Percentiles rank a stretch among this genome's conserved stretches.
Conservation (phyloP, 129 eudicot genomes). For the Flaveria sonorensis region DNA sequence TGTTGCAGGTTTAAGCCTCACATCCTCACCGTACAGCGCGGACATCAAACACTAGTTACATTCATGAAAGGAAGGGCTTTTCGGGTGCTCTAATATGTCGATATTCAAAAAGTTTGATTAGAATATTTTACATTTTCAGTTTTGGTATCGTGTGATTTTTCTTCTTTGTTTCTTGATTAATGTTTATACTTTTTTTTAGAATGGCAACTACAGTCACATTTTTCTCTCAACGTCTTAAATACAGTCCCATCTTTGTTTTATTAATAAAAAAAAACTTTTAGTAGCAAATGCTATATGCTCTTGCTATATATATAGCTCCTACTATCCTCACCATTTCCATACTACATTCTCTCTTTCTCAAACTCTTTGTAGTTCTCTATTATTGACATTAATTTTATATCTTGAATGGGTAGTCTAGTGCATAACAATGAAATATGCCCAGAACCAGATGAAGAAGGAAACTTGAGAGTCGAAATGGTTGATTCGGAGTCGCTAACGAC, state of each 20-base stretch:
- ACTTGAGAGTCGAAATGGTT: neutral
- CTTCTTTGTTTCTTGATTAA: too few species aligned
- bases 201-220: too few species aligned
- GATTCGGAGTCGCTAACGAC: conserved; percentile 12
- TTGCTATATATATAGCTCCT: neutral
- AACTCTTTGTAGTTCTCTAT: neutral
- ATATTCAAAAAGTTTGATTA: too few species aligned
- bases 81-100: too few species aligned
- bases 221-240: neutral
- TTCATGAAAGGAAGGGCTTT: too few species aligned
- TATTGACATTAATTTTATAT: too few species aligned
- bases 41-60: too few species aligned
- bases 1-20: too few species aligned
- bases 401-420: conserved; percentile 30
- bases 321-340: neutral
- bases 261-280: neutral
- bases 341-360: neutral
- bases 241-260: neutral
- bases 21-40: too few species aligned
- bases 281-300: neutral
- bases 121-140: too few species aligned
- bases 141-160: too few species aligned
- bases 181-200: too few species aligned
- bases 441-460: conserved; percentile 31
- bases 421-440: conserved; percentile 29